Evolutionary conservation across 2,329 filamentous ascomycete genomes (phyloP), one percentile per base, ranked within the genome.

Genomic region (Cadophora luteo-olivacea): DNA sequence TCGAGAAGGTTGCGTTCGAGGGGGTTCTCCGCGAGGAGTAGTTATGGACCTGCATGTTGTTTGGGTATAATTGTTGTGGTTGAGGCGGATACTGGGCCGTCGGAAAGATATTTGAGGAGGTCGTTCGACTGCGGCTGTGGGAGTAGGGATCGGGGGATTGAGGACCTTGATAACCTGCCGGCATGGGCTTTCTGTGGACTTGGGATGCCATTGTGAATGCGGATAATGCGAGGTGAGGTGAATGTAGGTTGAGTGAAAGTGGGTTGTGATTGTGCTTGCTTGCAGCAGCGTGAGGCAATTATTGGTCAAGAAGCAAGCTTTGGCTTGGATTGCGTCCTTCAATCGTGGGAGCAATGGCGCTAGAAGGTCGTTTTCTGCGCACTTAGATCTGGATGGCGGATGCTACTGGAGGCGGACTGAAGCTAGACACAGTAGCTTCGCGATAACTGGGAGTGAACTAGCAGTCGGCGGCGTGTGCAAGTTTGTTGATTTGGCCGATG

Each of bases 1-100:
- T 92, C n/a, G 89, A 91, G 45, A 88, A 83, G 66, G 91, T 94
- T 77, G 88, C 91, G 77, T 82, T 92, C 84, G 80, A 93, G 81
- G 80, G 91, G 81, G 79, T 93, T 82, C 78, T 90, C 85, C 78
- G 75, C 2, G 78, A 84, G 78, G 78, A 73, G 65, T 77, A 78
- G 62, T 73, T 33, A 64, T 74, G 69, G 14, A 74, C 69, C 61
- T 74, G 60, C 77, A 77, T 73, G 72, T 77, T 73, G 72, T 63
- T 61, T 69, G 75, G 66, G 71, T 77, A 66, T 65, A 69, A 64
- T 69, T 74, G 69, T 78, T 79, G 72, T 29, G 65, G 70, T 61
- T 70, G 71, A n/a, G 70, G 70, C 1, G 73, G 69, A 51, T 73
- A 72, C 55, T 74, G 72, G 68, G 51, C 33, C 14, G 71, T 69